Evolutionary conservation across 2,329 filamentous ascomycete genomes (phyloP).

Genomic region (Colletotrichum australisinense): DNA sequence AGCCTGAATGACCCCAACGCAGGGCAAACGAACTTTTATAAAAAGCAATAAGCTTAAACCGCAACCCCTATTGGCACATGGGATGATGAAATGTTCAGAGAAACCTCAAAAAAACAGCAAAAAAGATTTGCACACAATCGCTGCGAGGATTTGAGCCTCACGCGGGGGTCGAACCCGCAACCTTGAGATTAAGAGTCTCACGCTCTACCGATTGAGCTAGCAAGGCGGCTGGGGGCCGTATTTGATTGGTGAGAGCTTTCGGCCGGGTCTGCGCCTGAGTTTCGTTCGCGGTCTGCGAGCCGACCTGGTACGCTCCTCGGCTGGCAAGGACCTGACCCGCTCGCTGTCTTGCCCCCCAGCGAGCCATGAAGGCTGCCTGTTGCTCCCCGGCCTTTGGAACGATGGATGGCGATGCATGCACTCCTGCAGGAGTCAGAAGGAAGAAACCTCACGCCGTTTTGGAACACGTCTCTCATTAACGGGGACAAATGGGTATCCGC

Average conservation of each 20-base stretch:
- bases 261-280: not conserved
- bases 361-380: not conserved
- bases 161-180: conserved; percentile 40
- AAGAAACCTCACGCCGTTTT: not conserved
- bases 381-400: not conserved
- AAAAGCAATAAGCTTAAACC: no score
- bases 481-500: not conserved
- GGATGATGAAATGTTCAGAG: not conserved
- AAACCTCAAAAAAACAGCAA: not conserved
- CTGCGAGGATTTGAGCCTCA: conserved; percentile 31
- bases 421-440: not conserved
- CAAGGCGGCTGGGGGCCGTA: conserved; percentile 37
- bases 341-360: not conserved
- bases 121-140: not conserved
- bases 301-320: no score
- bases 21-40: no score
- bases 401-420: not conserved
- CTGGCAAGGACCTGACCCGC: no score
- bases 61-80: no score
- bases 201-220: conserved; percentile 80
- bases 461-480: not conserved
- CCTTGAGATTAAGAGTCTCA: conserved; percentile 70
- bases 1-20: no score
- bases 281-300: not conserved
- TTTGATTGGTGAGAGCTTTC: not conserved